These are phyloP conservation scores for Cicer chorassanicum DNA, from an alignment of 306 rosid species.

Conservation along the genomic window DNA sequence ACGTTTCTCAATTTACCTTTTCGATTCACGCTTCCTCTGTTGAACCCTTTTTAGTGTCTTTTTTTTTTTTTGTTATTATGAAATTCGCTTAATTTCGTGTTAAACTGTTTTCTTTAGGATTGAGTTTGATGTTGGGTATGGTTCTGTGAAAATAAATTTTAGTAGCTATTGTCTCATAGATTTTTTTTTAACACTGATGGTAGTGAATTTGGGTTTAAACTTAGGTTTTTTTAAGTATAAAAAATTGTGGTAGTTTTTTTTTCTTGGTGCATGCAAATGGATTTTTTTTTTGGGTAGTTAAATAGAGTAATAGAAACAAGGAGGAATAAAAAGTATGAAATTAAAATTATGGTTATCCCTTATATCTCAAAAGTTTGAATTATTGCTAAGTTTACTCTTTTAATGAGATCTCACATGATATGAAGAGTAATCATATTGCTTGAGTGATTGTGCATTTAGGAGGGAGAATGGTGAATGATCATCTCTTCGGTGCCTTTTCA, in stretches of 20 bases:
- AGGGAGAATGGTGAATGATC: not conserved
- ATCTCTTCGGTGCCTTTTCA: not conserved
- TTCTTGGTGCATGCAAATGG: not conserved
- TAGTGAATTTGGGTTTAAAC: slow-evolving; percentile 12
- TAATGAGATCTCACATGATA: not conserved
- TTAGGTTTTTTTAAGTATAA: not conserved
- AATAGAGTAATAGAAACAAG: slow-evolving; percentile 6
- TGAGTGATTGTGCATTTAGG: slow-evolving; percentile 24
- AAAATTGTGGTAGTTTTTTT: not conserved
- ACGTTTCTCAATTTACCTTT: slow-evolving; percentile 38
- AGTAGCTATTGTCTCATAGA: not conserved
- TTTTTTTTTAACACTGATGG: not conserved
- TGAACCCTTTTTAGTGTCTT: slow-evolving; percentile 20
- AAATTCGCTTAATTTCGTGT: slow-evolving; percentile 34
- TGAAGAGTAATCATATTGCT: slow-evolving; percentile 14
- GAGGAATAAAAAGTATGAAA: slow-evolving; percentile 1
- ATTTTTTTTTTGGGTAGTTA: not conserved
- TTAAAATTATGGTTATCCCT: not conserved
- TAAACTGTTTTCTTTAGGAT: slow-evolving; percentile 11
- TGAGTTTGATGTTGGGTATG: slow-evolving; percentile 34
- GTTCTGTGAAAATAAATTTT: slow-evolving; percentile 2
- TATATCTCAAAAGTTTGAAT: not conserved
- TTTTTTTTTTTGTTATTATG: not conserved
- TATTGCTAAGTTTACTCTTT: slow-evolving; percentile 8
- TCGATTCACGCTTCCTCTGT: not conserved